Evolutionary conservation across 2,329 filamentous ascomycete genomes (phyloP), one percentile per base, ranked within the genome.

Genomic region (Calonectria henricotiae): DNA sequence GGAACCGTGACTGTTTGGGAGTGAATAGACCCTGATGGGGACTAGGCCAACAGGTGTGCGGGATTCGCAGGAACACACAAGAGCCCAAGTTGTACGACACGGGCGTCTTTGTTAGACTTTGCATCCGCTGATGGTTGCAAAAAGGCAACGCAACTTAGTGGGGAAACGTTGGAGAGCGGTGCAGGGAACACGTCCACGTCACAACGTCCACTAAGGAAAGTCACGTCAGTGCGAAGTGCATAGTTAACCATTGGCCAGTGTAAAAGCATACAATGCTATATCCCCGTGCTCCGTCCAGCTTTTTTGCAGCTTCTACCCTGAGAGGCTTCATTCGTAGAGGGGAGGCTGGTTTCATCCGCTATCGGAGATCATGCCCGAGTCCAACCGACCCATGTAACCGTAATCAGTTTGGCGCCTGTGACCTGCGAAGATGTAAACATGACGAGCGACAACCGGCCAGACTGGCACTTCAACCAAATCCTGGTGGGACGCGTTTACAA

Each of bases 311-410:
- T 17, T 39, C n/a, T 23, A 23, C 32, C 15, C 7, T 13, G 9
- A 20, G 2, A 39, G 12, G 5, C 35, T 39, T 58, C 37, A 39
- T 25, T 11, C 13, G 11, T 7, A 37, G 9, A 37, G 7, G 20
- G 23, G 20, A 30, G 51, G 51, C 12, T 13, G 27, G 32, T 9
- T 39, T 17, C 51, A 37, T 37, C 51, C 51, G 51, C 51, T 58
- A 58, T 58, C 51, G 51, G 51, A 58, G 51, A 37, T 11, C 12
- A 15, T 2, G 12, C 8, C 20, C 6, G 20, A 23, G 20, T 39
- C 51, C 32, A 32, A 58, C 32, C 35, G 2, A 39, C 51, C 51
- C 30, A 41, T 37, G 51, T 58, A 58, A 39, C 51, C 51, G 7
- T n/a, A 58, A 23, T 8, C n/a, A 58, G 51, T 5, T 9, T 39